Evolutionary conservation across 768 basidiomycete species (phyloP).

Genomic region (Boletellus ananiceps): DNA sequence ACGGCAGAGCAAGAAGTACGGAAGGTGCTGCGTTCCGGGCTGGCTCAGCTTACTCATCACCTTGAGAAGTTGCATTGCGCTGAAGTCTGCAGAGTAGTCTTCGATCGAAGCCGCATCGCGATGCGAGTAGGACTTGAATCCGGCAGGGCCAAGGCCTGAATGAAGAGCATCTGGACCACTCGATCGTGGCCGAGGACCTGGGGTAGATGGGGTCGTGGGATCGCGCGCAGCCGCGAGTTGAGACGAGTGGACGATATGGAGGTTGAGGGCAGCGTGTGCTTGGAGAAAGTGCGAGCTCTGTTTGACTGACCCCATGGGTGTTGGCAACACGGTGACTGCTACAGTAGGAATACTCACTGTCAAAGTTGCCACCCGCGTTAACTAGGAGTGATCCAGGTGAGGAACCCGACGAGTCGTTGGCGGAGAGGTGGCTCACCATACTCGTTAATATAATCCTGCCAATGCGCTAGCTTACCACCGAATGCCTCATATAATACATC

Average conservation of each 20-base stretch:
- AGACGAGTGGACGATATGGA: constrained; percentile 83
- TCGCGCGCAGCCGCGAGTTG: constrained; percentile 45
- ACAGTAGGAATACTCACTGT: constrained; percentile 44
- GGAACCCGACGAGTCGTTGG: background rate
- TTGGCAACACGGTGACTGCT: constrained; percentile 4
- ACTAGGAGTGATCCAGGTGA: constrained; percentile 39
- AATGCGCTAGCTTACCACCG: constrained; percentile 81
- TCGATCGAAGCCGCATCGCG: constrained; percentile 30
- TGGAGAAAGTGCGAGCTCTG: constrained; percentile 82
- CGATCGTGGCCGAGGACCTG: constrained; percentile 32
- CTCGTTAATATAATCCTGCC: constrained; percentile 75
- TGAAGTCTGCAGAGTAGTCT: constrained; percentile 61
- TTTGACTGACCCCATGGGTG: constrained; percentile 45
- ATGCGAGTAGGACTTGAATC: constrained; percentile 53
- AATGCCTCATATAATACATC: constrained; percentile 74
- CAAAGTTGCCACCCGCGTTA: constrained; percentile 66
- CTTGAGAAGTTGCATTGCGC: constrained; percentile 72
- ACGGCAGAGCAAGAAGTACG: constrained; percentile 78
- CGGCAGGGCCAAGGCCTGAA: constrained; percentile 54
- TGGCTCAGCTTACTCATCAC: constrained; percentile 78
- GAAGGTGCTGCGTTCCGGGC: constrained; percentile 56
- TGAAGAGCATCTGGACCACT: constrained; percentile 49
- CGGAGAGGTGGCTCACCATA: constrained; percentile 42
- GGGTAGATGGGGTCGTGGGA: constrained; percentile 29
- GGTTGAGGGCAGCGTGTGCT: constrained; percentile 76